phyloP scores from a whole-genome alignment of 1,284 basidiomycete species.

The Ceratobasidium sp. region DNA sequence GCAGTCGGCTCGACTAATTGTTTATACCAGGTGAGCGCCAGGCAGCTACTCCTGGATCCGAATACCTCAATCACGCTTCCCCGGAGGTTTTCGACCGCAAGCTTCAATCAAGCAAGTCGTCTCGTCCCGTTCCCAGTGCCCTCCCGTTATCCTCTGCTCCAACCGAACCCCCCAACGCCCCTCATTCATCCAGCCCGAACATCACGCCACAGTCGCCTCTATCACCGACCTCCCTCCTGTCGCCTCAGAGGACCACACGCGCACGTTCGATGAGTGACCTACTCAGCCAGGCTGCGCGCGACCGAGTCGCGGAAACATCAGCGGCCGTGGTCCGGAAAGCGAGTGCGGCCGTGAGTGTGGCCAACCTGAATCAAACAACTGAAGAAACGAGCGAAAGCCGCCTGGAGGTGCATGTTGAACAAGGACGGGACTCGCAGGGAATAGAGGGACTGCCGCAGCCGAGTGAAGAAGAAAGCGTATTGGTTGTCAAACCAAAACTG shows the following conservation, averaged over 20 bases:
- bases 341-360: conserved; percentile 22
- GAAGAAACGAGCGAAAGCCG: conserved; percentile 3
- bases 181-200: conserved; percentile 28
- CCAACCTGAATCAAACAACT: neutral
- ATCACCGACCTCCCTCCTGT: conserved; percentile 13
- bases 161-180: neutral
- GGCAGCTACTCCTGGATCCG: conserved; percentile 57
- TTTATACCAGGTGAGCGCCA: conserved; percentile 54
- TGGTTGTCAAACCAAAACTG: conserved; percentile 16
- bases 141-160: neutral
- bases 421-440: neutral
- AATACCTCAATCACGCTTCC: conserved; percentile 49
- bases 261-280: conserved; percentile 71
- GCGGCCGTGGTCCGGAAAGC: conserved; percentile 36
- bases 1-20: conserved; percentile 34
- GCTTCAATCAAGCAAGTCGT: neutral
- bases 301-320: conserved; percentile 53
- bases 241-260: conserved; percentile 62
- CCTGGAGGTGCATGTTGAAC: neutral
- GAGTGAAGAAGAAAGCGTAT: neutral
- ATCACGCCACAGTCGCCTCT: conserved; percentile 22
- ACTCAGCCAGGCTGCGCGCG: conserved; percentile 60
- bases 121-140: neutral
- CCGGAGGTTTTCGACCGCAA: conserved; percentile 40
- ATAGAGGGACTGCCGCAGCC: neutral